A percentile compares a stretch with the other conserved stretches of the same genome.
phyloP scores from a whole-genome alignment of 2,329 filamentous ascomycete genomes.

The Teratosphaeria destructans region DNA sequence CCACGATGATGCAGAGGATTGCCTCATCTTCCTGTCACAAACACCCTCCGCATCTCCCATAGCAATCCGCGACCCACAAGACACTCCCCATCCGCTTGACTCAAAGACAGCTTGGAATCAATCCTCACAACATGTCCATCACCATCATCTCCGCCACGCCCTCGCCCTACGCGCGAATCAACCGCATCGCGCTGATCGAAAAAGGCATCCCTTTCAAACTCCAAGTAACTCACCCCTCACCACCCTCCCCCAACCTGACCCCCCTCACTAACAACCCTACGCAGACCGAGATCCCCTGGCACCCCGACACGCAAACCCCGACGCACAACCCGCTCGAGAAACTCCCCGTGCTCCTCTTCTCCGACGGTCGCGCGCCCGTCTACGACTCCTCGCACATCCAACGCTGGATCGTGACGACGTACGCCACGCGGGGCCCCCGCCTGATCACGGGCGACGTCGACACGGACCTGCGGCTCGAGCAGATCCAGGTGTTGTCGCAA shows the following conservation, averaged over 20 bases:
- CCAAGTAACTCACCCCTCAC: constrained; percentile 7
- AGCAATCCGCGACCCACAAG: too few species aligned
- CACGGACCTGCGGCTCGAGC: constrained; percentile 6
- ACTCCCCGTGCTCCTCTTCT: constrained; percentile 11
- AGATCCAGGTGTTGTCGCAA: constrained; percentile 8
- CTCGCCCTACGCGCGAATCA: constrained; percentile 12
- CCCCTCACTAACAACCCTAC: neutral
- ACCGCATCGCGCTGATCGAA: constrained; percentile 11
- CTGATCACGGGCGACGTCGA: constrained; percentile 10
- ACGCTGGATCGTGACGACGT: constrained; percentile 12
- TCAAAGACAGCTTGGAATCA: neutral
- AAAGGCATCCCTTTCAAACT: constrained; percentile 10
- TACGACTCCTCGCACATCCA: constrained; percentile 14
- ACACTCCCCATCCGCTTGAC: neutral
- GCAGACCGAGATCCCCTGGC: neutral
- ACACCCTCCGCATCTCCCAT: neutral
- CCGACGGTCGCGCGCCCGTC: constrained; percentile 7
- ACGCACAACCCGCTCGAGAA: constrained; percentile 14
- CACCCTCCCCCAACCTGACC: neutral
- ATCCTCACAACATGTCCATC: constrained; percentile 2
- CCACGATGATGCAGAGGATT: too few species aligned
- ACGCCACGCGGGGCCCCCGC: constrained; percentile 4
- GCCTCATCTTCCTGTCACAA: neutral
- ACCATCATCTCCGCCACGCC: constrained; percentile 12
- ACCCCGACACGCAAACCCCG: constrained; percentile 7